Conservation (phyloP, 2,329 filamentous ascomycete genomes). For the Simplicillium sp. region DNA sequence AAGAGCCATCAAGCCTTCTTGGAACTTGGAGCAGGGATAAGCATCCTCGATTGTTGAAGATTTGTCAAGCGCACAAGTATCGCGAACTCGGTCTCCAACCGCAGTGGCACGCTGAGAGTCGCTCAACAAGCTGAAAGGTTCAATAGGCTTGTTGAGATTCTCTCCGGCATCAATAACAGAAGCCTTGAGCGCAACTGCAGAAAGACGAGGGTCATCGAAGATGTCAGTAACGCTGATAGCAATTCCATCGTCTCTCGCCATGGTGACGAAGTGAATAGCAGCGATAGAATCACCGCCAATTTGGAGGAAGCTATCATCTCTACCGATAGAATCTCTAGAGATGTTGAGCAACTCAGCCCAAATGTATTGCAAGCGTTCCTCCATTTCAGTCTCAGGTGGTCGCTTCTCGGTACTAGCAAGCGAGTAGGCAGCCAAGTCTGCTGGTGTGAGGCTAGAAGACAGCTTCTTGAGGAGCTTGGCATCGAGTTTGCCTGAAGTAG, state of each 20-base stretch:
- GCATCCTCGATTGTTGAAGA: constrained; percentile 7
- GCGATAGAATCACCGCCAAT: constrained; percentile 15
- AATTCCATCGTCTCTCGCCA: constrained; percentile 19
- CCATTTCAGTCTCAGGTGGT: no score
- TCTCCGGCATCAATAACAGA: no score
- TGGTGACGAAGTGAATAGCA: constrained; percentile 11
- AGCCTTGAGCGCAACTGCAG: not conserved
- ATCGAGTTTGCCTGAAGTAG: constrained; percentile 1
- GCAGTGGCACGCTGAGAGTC: no score
- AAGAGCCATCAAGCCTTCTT: constrained; percentile 11
- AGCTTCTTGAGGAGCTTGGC: not conserved
- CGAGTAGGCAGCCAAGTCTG: no score
- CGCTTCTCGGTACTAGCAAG: no score
- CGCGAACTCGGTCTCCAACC: no score
- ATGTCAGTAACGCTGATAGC: constrained; percentile 38
- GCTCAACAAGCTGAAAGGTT: no score
- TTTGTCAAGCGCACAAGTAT: no score
- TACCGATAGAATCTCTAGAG: constrained; percentile 14
- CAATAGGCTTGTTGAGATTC: no score
- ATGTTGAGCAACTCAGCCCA: constrained; percentile 9
- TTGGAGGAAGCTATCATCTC: constrained; percentile 15
- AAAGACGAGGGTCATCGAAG: constrained; percentile 20
- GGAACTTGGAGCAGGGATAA: constrained; percentile 11
- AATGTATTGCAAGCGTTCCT: no score
- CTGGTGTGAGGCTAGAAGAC: no score